Percentiles rank a stretch among this genome's conserved stretches.
phyloP scores from a whole-genome alignment of 257 asterid species.

The Solanum commersonii region DNA sequence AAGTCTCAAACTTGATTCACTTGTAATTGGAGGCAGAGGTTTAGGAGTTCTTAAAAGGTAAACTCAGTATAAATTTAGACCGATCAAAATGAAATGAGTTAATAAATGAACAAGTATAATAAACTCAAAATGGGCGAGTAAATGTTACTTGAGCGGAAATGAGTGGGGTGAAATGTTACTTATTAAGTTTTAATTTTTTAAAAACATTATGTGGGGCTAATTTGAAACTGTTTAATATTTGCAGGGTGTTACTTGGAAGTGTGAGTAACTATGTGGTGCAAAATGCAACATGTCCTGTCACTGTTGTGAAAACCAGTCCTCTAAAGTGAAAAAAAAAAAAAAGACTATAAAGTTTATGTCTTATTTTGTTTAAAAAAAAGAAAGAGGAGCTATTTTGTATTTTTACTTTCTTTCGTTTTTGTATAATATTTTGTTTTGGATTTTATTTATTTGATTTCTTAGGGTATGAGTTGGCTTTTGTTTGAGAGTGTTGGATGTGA shows the following conservation, averaged over 20 bases:
- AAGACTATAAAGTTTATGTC: not conserved
- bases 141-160: too few species aligned
- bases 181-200: not conserved
- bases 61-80: not conserved
- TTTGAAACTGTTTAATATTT: not conserved
- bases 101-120: too few species aligned
- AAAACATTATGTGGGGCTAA: not conserved
- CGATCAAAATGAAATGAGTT: accelerated
- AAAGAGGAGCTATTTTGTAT: not conserved
- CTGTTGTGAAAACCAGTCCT: constrained; percentile 49
- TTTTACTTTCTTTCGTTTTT: not conserved
- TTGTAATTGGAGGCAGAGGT: constrained; percentile 75
- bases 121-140: too few species aligned
- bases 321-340: not conserved
- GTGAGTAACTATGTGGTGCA: constrained; percentile 80
- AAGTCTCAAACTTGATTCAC: constrained; percentile 52
- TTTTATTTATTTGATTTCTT: not conserved
- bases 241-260: constrained; percentile 73
- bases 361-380: not conserved
- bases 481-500: not conserved
- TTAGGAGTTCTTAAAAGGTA: constrained; percentile 64
- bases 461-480: not conserved
- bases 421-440: not conserved
- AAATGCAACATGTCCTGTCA: constrained; percentile 68
- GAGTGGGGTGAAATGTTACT: not conserved